Evolutionary conservation across 176 grass and related monocot species (phyloP).

Genomic region (Hyparrhenia diplandra): DNA sequence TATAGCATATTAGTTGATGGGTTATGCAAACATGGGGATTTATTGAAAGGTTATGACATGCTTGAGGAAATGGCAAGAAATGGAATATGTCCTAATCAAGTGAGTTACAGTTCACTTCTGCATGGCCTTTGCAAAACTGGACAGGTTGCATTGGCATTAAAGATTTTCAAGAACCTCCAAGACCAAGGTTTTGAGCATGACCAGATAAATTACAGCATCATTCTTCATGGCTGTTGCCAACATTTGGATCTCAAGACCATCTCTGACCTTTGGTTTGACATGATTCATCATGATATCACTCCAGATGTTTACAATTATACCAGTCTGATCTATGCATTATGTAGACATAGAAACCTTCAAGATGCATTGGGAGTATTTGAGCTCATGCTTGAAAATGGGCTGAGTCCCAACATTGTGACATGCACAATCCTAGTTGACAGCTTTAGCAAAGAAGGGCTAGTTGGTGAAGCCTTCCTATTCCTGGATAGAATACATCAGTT

Average conservation of each 20-base stretch:
- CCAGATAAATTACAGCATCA: slow-evolving; percentile 55
- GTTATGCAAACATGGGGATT: slow-evolving; percentile 49
- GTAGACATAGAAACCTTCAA: slow-evolving; percentile 44
- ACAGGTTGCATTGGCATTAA: slow-evolving; percentile 32
- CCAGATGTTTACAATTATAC: slow-evolving; percentile 65
- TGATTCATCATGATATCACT: slow-evolving; percentile 43
- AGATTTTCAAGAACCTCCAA: slow-evolving; percentile 39
- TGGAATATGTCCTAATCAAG: slow-evolving; percentile 46
- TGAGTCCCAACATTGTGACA: slow-evolving; percentile 57
- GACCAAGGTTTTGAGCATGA: slow-evolving; percentile 34
- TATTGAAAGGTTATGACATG: slow-evolving; percentile 32
- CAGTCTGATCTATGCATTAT: slow-evolving; percentile 59
- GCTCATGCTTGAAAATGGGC: slow-evolving; percentile 50
- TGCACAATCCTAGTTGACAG: slow-evolving; percentile 71
- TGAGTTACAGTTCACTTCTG: slow-evolving; percentile 58
- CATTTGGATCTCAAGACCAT: slow-evolving; percentile 44
- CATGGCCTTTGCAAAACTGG: slow-evolving; percentile 55
- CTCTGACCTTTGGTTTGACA: slow-evolving; percentile 47
- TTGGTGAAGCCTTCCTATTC: slow-evolving; percentile 59
- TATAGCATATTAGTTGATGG: slow-evolving; percentile 60
- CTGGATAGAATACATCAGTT: slow-evolving; percentile 40
- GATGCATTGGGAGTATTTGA: slow-evolving; percentile 60
- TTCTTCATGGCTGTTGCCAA: slow-evolving; percentile 58
- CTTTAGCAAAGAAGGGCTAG: slow-evolving; percentile 46
- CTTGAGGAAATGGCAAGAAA: slow-evolving; percentile 56